phyloP scores from a whole-genome alignment of 2,329 filamentous ascomycete genomes.

The Sporothrix phasma region DNA sequence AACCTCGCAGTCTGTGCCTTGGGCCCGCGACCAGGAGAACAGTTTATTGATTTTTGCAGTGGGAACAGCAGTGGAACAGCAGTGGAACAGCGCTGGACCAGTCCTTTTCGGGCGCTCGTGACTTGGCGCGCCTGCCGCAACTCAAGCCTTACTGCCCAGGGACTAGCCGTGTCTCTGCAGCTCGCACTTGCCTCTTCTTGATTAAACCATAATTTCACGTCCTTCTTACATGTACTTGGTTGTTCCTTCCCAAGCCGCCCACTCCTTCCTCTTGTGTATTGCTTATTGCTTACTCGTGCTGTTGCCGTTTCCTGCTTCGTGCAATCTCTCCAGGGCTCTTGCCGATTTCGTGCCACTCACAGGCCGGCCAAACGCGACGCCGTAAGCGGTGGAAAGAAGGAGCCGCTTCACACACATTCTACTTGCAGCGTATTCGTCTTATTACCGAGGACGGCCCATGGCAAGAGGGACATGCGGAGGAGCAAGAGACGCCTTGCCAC shows the following conservation, averaged over 20 bases:
- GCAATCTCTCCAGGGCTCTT: not conserved
- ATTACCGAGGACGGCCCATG: not conserved
- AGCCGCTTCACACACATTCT: no score
- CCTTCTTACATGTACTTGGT: not conserved
- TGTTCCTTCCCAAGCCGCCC: not conserved
- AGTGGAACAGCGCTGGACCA: not conserved
- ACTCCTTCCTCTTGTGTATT: not conserved
- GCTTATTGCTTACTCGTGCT: no score
- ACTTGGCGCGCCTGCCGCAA: not conserved
- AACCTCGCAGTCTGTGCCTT: constrained; percentile 1
- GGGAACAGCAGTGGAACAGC: not conserved
- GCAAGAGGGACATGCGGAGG: not conserved
- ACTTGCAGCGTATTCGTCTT: no score
- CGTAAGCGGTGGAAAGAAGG: not conserved
- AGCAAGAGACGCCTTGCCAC: not conserved
- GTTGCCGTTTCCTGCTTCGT: not conserved
- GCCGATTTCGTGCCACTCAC: not conserved
- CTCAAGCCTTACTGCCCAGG: not conserved
- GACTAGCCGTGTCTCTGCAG: not conserved
- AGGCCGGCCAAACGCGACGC: not conserved
- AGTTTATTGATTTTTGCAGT: not conserved
- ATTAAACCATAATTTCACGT: not conserved
- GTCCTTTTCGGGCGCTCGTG: not conserved
- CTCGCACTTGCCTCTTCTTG: constrained; percentile 1
- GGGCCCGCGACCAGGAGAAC: not conserved